Percentiles rank a stretch among this genome's conserved stretches.
phyloP scores from a whole-genome alignment of 495 filamentous ascomycete species.

The Podospora australis region DNA sequence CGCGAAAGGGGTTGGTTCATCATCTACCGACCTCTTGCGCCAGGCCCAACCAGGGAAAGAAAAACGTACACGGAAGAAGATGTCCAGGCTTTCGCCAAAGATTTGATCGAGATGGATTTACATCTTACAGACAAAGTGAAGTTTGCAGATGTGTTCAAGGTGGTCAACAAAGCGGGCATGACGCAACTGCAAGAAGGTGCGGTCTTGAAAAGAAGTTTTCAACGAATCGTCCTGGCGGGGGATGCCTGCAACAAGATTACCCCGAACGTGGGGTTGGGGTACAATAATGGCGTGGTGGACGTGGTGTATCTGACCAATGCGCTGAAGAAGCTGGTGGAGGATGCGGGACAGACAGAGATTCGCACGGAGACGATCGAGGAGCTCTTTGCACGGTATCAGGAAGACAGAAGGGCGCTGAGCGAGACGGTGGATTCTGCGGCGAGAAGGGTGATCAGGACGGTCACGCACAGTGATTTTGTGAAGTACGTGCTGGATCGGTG shows the following conservation, averaged over 20 bases:
- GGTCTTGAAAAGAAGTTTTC: slow-evolving; percentile 29
- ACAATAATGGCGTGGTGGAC: slow-evolving; percentile 19
- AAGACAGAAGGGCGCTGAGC: neutral
- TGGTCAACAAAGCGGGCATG: slow-evolving; percentile 14
- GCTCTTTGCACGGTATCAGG: neutral
- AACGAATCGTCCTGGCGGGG: slow-evolving; percentile 32
- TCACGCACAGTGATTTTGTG: neutral
- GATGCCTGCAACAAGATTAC: slow-evolving; percentile 36
- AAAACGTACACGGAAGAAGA: slow-evolving; percentile 37
- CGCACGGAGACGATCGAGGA: neutral
- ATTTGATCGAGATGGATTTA: slow-evolving; percentile 23
- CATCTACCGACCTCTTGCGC: slow-evolving; percentile 34
- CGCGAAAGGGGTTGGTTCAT: slow-evolving; percentile 29
- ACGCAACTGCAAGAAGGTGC: slow-evolving; percentile 33
- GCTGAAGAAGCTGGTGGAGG: neutral
- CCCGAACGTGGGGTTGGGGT: slow-evolving; percentile 34
- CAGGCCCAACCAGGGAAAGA: slow-evolving; percentile 27
- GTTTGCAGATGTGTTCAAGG: slow-evolving; percentile 33
- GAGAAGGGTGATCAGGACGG: neutral
- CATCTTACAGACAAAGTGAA: slow-evolving; percentile 26
- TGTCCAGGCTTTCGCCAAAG: slow-evolving; percentile 17
- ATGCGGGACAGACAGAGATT: neutral
- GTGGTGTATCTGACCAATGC: neutral
- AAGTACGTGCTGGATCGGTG: neutral
- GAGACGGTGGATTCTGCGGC: neutral